A percentile compares a stretch with the other conserved stretches of the same genome.
These are phyloP conservation scores for Fusarium phyllophilum DNA, from an alignment of 2,329 filamentous ascomycete species.

Conservation along the genomic window DNA sequence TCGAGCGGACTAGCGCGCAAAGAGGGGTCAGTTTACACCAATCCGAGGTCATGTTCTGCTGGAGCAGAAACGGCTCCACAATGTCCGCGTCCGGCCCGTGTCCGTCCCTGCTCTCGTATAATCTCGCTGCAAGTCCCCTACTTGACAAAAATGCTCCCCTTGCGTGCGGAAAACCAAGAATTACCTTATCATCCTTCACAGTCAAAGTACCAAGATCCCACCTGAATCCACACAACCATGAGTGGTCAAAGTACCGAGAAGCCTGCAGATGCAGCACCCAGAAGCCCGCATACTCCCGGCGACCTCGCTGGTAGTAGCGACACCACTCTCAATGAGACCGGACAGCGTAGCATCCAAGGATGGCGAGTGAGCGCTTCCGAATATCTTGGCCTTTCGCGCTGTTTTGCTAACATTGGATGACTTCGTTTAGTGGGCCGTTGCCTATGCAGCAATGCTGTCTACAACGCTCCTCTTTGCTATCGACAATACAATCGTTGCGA, in stretches of 20 bases:
- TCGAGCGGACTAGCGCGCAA: not conserved
- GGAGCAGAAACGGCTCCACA: no score
- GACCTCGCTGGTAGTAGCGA: not conserved
- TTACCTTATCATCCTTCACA: rapidly evolving
- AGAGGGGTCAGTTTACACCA: rapidly evolving
- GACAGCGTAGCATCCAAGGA: not conserved
- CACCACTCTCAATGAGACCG: not conserved
- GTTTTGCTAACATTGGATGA: not conserved
- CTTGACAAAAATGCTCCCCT: not conserved
- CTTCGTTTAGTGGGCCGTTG: not conserved
- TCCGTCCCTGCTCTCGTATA: not conserved
- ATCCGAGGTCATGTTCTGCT: rapidly evolving
- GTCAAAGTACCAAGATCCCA: rapidly evolving
- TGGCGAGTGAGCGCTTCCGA: not conserved
- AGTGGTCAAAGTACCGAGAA: not conserved
- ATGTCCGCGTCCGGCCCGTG: not conserved
- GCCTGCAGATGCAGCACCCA: not conserved
- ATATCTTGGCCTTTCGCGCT: rapidly evolving
- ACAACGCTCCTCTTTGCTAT: not conserved
- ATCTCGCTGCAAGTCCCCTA: not conserved
- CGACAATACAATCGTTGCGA: not conserved
- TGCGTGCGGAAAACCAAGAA: not conserved
- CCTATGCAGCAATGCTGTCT: not conserved
- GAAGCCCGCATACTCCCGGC: not conserved
- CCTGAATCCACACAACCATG: not conserved